Base-by-base conservation (phyloP, 495 filamentous ascomycete species). In the Penicillium paradoxum region DNA sequence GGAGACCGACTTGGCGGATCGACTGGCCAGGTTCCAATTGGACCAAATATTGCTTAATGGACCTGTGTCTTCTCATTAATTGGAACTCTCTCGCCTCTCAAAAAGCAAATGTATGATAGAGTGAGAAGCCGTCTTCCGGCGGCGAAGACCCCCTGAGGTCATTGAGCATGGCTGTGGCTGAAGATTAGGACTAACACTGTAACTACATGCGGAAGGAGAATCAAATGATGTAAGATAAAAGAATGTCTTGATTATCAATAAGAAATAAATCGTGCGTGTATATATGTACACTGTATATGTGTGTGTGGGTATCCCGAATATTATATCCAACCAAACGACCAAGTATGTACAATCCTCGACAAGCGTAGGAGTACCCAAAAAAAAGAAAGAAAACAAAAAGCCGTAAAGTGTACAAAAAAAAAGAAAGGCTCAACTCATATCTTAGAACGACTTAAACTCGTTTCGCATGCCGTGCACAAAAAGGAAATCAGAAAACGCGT, bases 401-500 rank as follows among this genome's bases (percentile, higher is more conserved):
- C 49, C 13, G 14, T 34, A 43, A 43, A 33, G n/a, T 4, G 21
- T 34, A 42, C 5, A 47, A 39, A 42, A 33, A 43, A 43, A 29
- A 47, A 39, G 34, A 33, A 43, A 43, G 39, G 18, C 48, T 29
- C 15, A 9, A 34, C 49, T 21, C 39, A 25, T 25, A 48, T 25
- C 37, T 17, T 38, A 17, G 10, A 46, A 39, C 39, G 45, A 37
- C 40, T 33, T 40, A 45, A 43, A 50, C 6, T 56, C 54, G 47
- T 56, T 51, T 56, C 54, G 39, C 24, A 51, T 53, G 42, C 25
- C 34, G 24, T 40, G 24, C 41, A 47, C 24, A 32, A 37, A 40
- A 27, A 6, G 24, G 3, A 27, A 7, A 15, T 2, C 14, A 37
- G 17, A 37, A 37, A 15, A 15, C n/a, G 15, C 11, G n/a, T 4